Conservation (phyloP, 345 rosid species). For the Populus simonii region DNA sequence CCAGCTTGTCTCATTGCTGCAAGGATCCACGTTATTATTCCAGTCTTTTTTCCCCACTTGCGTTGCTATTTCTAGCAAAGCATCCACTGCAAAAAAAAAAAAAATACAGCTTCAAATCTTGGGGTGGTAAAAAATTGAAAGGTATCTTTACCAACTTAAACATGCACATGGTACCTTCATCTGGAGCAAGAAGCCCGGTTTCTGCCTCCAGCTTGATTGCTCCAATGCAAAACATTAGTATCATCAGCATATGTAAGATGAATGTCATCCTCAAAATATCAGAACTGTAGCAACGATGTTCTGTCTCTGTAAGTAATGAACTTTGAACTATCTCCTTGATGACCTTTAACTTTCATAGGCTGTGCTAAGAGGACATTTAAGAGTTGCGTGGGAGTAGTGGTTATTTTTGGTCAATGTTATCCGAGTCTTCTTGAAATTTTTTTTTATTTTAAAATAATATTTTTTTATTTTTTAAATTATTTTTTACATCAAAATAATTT, state of each 20-base stretch:
- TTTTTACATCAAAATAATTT: too few species aligned
- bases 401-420: too few species aligned
- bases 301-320: not conserved
- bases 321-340: not conserved
- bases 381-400: too few species aligned
- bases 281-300: not conserved
- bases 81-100: not conserved
- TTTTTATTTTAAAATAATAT: too few species aligned
- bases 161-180: not conserved
- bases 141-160: not conserved
- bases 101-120: not conserved
- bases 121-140: too few species aligned
- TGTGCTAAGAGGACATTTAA: too few species aligned
- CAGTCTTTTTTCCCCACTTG: slow-evolving; percentile 11
- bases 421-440: too few species aligned
- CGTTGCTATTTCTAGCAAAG: slow-evolving; percentile 1
- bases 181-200: not conserved
- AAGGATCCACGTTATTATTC: slow-evolving; percentile 8
- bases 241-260: not conserved
- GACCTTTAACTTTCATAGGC: not conserved
- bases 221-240: not conserved
- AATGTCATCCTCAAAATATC: not conserved
- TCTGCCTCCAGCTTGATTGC: not conserved
- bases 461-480: too few species aligned
- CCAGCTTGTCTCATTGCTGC: slow-evolving; percentile 6